Evolutionary conservation across 192 early-diverging fungal genomes (phyloP).

Genomic region (Umbelopsis isabellina): DNA sequence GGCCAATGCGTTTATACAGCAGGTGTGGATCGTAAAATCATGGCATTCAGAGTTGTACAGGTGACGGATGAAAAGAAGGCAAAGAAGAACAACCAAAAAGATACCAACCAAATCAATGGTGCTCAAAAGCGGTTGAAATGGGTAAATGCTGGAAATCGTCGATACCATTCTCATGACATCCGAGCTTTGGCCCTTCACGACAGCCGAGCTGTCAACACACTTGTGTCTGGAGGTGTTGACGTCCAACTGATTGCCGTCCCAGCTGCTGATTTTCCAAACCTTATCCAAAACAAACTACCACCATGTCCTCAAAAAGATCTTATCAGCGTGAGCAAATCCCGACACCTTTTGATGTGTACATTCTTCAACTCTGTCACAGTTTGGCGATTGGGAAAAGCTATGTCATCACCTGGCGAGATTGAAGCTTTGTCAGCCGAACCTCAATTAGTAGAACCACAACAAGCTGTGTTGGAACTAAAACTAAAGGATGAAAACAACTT

Average conservation of each 20-base stretch:
- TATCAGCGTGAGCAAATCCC: conserved; percentile 63
- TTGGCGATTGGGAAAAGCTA: conserved; percentile 79
- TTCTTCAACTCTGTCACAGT: conserved; percentile 73
- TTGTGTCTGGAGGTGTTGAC: conserved; percentile 88
- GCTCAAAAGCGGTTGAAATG: conserved; percentile 55
- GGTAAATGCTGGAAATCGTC: conserved; percentile 82
- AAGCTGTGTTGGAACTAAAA: conserved; percentile 75
- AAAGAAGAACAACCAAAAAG: conserved; percentile 34
- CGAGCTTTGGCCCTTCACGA: conserved; percentile 83
- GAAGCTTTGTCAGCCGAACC: conserved; percentile 46
- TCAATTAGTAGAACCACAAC: conserved; percentile 64
- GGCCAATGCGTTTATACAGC: conserved; percentile 82
- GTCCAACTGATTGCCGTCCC: conserved; percentile 68
- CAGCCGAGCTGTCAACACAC: conserved; percentile 59
- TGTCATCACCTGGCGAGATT: conserved; percentile 5
- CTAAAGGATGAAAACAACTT: conserved; percentile 74
- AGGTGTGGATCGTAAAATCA: conserved; percentile 89
- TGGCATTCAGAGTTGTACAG: conserved; percentile 64
- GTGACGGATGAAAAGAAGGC: conserved; percentile 38
- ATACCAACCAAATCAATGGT: conserved; percentile 23
- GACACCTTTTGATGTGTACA: conserved; percentile 63
- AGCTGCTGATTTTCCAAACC: conserved; percentile 62
- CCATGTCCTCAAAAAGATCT: conserved; percentile 64
- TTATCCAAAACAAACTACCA: conserved; percentile 63
- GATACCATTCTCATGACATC: conserved; percentile 96